Evolutionary conservation across 208 protist species (phyloP).

Genomic region (Leishmania tropica): DNA sequence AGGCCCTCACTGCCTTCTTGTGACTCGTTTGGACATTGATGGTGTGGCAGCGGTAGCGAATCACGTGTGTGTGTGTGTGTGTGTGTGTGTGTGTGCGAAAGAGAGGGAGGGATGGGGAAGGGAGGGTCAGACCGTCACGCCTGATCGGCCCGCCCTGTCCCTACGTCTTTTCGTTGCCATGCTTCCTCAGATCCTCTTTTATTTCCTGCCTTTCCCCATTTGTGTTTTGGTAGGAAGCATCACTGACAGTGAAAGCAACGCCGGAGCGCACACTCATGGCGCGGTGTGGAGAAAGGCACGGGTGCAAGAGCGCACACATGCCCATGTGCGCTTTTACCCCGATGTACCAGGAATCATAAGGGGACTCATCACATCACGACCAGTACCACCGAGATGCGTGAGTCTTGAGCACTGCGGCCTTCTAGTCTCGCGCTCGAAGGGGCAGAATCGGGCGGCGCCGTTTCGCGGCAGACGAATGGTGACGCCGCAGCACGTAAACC

Average conservation of each 20-base stretch:
- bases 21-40: background rate
- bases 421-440: constrained; percentile 16
- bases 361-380: background rate
- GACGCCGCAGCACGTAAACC: constrained; percentile 24
- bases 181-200: background rate
- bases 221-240: background rate
- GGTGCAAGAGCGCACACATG: background rate
- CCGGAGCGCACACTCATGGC: background rate
- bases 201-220: background rate
- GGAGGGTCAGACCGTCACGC: background rate
- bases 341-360: background rate
- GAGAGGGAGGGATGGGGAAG: background rate
- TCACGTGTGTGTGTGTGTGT: background rate
- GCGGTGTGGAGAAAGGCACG: background rate
- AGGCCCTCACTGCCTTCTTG: background rate
- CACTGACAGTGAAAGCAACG: background rate
- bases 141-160: background rate
- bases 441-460: constrained; percentile 22
- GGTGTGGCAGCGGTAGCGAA: background rate
- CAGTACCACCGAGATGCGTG: background rate
- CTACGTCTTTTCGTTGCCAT: background rate
- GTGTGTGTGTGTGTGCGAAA: background rate
- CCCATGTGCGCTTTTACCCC: background rate
- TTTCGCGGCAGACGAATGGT: background rate
- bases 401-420: background rate